Evolutionary conservation across 148 eudicot genomes (phyloP), one percentile per base, ranked within the genome.

Genomic region (Talinum fruticosum): DNA sequence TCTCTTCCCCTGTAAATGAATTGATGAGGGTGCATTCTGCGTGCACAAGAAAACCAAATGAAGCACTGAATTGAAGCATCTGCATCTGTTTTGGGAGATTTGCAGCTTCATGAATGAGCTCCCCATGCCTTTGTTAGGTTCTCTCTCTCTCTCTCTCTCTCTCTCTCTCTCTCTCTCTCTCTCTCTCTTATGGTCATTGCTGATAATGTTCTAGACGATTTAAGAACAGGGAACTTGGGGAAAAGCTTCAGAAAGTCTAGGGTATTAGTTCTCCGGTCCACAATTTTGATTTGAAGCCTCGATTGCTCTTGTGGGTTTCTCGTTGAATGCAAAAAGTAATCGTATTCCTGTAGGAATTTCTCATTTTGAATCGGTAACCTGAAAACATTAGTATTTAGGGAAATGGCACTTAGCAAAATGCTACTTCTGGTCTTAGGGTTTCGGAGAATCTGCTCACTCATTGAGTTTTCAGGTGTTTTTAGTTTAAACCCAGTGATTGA

Each of bases 61-160:
- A 66, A 79, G 69, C 15, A 6, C 53, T 79, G 57, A 30, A 16
- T n/a, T 51, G 38, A 45, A 64, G 64, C 7, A 23, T 37, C 65
- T 70, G n/a, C 71, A 34, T 8, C 30, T 70, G 71, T 47, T 84
- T 67, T 69, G 47, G 66, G 80, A 76, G 8, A 33, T 61, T 49
- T 68, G 82, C 82, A 75, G 49, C 28, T 61, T 87, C 78, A 78
- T 91, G 93, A 80, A 88, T 92, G 95, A 86, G 78, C 88, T 85
- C 82, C 89, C 84, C 94, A 93, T 93, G 97, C 97, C 93, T 89
- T 91, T 89, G 78, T 81, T 90, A 90, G 94, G 57, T 51, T 51
- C 57, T 51, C 18, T 15, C 57, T 18, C 57, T 51, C 23, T 51
- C 57, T 51, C 57, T 51, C 57, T 2, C 57, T 51, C 54, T 13